Conservation (phyloP, 345 rosid species). For the Pugionium dolabratum region DNA sequence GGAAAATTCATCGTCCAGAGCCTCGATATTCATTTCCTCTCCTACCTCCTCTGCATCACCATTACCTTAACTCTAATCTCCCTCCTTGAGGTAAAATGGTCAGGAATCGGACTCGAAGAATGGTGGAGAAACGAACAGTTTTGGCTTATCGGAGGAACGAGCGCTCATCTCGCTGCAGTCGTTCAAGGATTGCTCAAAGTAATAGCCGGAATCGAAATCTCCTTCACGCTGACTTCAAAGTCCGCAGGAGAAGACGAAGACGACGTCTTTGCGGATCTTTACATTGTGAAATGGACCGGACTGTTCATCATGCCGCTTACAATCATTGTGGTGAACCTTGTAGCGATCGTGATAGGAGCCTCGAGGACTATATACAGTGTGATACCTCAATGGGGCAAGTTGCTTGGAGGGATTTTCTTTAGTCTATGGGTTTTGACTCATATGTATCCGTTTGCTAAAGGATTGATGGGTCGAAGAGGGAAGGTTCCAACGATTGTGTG, state of each 20-base stretch:
- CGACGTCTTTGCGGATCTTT: constrained; percentile 74
- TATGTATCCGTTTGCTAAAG: constrained; percentile 81
- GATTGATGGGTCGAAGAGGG: constrained; percentile 84
- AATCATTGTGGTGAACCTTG: constrained; percentile 65
- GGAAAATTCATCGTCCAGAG: constrained; percentile 73
- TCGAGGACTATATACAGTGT: constrained; percentile 77
- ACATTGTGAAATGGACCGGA: constrained; percentile 86
- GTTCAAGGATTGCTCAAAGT: constrained; percentile 85
- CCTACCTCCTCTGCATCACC: constrained; percentile 67
- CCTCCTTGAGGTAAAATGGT: constrained; percentile 90
- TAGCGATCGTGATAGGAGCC: constrained; percentile 66
- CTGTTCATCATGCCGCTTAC: constrained; percentile 80
- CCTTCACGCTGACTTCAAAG: constrained; percentile 75
- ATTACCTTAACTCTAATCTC: constrained; percentile 62
- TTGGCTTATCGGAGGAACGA: constrained; percentile 90
- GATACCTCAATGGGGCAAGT: constrained; percentile 87
- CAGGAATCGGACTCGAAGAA: constrained; percentile 78
- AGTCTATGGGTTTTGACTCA: constrained; percentile 91
- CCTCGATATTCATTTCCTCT: constrained; percentile 61
- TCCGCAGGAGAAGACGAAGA: constrained; percentile 73
- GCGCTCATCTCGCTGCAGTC: constrained; percentile 86
- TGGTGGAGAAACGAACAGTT: constrained; percentile 96
- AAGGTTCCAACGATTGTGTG: constrained; percentile 78
- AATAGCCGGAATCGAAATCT: constrained; percentile 78
- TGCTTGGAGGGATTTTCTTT: constrained; percentile 78